phyloP scores from a whole-genome alignment of 257 asterid genomes.

The Vinca minor region DNA sequence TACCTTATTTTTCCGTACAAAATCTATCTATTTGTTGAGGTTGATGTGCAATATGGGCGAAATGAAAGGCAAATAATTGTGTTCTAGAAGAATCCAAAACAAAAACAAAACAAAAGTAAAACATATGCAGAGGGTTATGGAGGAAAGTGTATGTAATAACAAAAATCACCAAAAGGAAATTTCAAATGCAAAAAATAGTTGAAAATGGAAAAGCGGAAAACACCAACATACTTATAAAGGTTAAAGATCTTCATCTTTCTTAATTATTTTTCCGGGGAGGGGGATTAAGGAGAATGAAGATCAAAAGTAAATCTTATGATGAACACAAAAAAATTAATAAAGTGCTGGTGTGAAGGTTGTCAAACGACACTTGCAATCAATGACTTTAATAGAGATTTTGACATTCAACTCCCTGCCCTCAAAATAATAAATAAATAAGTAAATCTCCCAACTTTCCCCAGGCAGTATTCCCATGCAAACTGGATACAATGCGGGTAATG shows the following conservation, averaged over 20 bases:
- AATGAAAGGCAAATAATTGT: neutral
- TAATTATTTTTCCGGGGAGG: neutral
- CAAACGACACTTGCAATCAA: neutral
- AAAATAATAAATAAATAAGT: too few relatives aligned
- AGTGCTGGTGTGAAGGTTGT: neutral
- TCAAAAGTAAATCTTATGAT: neutral
- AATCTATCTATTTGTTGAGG: neutral
- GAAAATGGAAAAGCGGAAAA: neutral
- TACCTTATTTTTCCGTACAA: neutral
- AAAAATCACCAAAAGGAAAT: neutral
- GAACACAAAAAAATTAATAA: too few relatives aligned
- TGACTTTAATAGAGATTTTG: neutral
- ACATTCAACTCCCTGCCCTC: neutral
- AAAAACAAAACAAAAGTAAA: neutral
- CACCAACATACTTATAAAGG: neutral
- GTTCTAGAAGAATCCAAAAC: neutral
- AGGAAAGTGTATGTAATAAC: neutral
- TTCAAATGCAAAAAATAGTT: neutral
- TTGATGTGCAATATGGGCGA: neutral
- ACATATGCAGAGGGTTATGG: neutral
- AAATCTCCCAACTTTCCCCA: conserved; percentile 19
- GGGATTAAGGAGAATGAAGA: neutral
- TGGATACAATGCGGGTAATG: conserved; percentile 46
- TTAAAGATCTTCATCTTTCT: neutral
- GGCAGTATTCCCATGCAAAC: conserved; percentile 36